phyloP scores from a whole-genome alignment of 2,329 filamentous ascomycete genomes.

The Aspergillus sp. region DNA sequence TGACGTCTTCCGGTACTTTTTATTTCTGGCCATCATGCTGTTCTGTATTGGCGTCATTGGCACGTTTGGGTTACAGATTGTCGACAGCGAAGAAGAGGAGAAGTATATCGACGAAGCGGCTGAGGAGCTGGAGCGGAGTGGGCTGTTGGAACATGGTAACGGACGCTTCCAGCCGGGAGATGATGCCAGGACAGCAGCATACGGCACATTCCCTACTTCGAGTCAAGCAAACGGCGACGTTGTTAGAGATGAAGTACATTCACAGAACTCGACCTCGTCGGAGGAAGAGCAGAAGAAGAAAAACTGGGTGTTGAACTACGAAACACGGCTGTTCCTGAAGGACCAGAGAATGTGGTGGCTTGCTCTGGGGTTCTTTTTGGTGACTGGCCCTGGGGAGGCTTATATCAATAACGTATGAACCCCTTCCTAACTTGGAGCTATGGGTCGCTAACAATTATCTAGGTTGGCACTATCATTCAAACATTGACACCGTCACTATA shows the following conservation, averaged over 20 bases:
- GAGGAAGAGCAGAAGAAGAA: slow-evolving; percentile 64
- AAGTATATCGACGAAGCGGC: slow-evolving; percentile 84
- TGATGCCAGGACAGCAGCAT: slow-evolving; percentile 34
- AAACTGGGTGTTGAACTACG: slow-evolving; percentile 81
- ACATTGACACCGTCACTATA: slow-evolving; percentile 65
- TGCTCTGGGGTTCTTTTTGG: slow-evolving; percentile 80
- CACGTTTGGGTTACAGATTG: slow-evolving; percentile 63
- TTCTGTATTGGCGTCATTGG: slow-evolving; percentile 64
- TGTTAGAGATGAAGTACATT: slow-evolving; percentile 13
- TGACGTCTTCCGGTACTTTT: slow-evolving; percentile 76
- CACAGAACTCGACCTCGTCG: slow-evolving; percentile 27
- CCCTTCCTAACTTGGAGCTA: neutral
- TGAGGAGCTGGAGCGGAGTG: slow-evolving; percentile 83
- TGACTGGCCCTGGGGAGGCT: slow-evolving; percentile 90
- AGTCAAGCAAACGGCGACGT: slow-evolving; percentile 28
- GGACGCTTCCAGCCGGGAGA: slow-evolving; percentile 57
- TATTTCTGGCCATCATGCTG: slow-evolving; percentile 71
- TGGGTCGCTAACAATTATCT: neutral
- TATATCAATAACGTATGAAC: slow-evolving; percentile 76
- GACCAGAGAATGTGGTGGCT: slow-evolving; percentile 96
- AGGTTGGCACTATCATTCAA: slow-evolving; percentile 80
- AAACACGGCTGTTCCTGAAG: slow-evolving; percentile 73
- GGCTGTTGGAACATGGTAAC: slow-evolving; percentile 58
- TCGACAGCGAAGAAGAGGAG: slow-evolving; percentile 61
- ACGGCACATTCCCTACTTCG: slow-evolving; percentile 38